Conservation (phyloP, 371 early-diverging fungal genomes). For the Gilbertella persicaria region DNA sequence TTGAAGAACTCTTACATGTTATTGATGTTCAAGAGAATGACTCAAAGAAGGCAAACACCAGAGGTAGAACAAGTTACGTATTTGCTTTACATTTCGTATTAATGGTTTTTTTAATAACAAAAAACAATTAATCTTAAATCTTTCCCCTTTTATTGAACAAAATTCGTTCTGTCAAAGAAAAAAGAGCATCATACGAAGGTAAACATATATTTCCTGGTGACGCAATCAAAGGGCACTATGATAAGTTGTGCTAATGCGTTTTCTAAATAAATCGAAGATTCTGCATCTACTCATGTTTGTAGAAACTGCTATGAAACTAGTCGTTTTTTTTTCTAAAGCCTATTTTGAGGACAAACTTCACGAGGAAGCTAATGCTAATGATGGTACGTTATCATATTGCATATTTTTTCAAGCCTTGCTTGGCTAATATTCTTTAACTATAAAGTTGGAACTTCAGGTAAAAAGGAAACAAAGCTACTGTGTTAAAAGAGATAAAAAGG, state of each 20-base stretch:
- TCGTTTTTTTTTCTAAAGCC: background rate
- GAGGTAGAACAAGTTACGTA: no score
- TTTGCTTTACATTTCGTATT: no score
- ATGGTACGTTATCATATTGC: background rate
- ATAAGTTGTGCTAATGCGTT: background rate
- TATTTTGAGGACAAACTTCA: constrained; percentile 1
- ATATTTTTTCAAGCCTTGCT: constrained; percentile 1
- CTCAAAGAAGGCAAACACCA: no score
- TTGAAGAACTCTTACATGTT: no score
- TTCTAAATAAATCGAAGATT: background rate
- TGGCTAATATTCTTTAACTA: background rate
- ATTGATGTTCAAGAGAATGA: no score
- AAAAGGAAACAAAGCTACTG: constrained; percentile 2
- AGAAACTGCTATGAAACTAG: constrained; percentile 1
- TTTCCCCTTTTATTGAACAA: no score
- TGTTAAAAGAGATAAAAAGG: constrained; percentile 1
- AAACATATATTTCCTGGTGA: background rate
- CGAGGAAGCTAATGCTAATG: background rate
- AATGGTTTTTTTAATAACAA: no score
- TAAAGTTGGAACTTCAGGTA: background rate
- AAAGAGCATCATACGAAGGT: background rate
- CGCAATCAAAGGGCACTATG: background rate
- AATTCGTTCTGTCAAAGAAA: background rate
- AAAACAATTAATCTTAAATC: no score
- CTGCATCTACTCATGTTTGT: constrained; percentile 1